Percentiles rank a stretch among this genome's conserved stretches.
Conservation (phyloP, 139 green algal species). For the Chlorella sp. region DNA sequence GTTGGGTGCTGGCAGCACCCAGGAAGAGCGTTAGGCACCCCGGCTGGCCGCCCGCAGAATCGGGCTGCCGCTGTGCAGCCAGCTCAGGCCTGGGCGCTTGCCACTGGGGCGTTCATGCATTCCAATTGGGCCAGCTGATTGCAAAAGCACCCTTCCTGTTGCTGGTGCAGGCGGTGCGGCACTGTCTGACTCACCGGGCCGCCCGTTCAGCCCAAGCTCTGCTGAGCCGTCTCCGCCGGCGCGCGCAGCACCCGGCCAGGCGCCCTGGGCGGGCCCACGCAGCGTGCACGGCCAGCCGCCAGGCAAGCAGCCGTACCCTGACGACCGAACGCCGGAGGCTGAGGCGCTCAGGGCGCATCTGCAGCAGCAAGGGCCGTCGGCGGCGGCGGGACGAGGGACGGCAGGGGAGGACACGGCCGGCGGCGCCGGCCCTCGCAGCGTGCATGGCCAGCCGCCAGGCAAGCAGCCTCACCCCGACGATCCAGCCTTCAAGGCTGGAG, state of each 20-base stretch:
- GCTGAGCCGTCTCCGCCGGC: not conserved
- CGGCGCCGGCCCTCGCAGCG: not conserved
- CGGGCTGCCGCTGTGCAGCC: not conserved
- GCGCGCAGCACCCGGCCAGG: too few relatives aligned
- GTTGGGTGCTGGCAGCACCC: not conserved
- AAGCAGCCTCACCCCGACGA: conserved; percentile 26
- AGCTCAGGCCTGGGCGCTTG: not conserved
- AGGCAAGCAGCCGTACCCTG: conserved; percentile 20
- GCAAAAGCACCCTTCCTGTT: too few relatives aligned
- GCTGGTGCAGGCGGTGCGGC: not conserved
- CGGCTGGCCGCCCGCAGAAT: not conserved
- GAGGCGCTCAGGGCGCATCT: not conserved
- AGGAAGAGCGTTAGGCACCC: not conserved
- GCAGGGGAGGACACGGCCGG: not conserved
- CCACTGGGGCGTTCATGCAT: too few relatives aligned
- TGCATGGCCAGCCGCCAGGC: conserved; percentile 28
- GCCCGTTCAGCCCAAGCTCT: conserved; percentile 15
- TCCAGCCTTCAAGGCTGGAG: not conserved
- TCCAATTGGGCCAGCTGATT: too few relatives aligned
- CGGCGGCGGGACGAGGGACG: not conserved
- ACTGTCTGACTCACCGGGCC: conserved; percentile 9
- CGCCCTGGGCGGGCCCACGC: not conserved
- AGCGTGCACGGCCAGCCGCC: conserved; percentile 23
- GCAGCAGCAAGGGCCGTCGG: not conserved
- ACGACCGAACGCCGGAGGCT: conserved; percentile 21